These are phyloP conservation scores for Cubamyces lactineus DNA, from an alignment of 768 basidiomycete species.

Conservation along the genomic window DNA sequence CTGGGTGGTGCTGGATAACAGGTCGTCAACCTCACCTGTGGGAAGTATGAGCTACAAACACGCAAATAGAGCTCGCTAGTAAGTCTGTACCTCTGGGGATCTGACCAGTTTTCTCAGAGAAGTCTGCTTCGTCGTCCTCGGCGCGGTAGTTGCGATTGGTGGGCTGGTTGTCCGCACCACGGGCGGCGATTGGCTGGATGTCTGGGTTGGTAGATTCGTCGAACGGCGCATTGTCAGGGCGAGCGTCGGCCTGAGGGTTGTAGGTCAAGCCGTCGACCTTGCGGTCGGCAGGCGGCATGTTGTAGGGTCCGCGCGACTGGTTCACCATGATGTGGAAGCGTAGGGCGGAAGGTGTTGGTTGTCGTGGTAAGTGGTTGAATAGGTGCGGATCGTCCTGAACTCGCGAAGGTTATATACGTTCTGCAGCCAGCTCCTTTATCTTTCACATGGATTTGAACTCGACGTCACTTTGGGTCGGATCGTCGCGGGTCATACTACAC, in stretches of 20 bases:
- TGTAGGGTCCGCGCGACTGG: slow-evolving; percentile 24
- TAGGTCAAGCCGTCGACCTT: slow-evolving; percentile 29
- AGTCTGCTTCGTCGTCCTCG: slow-evolving; percentile 30
- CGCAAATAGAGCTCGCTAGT: neutral
- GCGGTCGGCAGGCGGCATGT: slow-evolving; percentile 20
- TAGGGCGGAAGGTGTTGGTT: too few relatives aligned
- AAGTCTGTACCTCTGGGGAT: slow-evolving; percentile 27
- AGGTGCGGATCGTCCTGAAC: neutral
- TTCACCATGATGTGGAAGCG: slow-evolving; percentile 7
- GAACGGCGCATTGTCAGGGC: slow-evolving; percentile 29
- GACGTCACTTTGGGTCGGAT: slow-evolving; percentile 14
- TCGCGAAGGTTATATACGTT: slow-evolving; percentile 4
- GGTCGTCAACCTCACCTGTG: slow-evolving; percentile 32
- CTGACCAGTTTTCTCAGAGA: slow-evolving; percentile 26
- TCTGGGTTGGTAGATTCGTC: slow-evolving; percentile 21
- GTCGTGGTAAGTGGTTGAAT: neutral
- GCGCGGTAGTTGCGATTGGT: slow-evolving; percentile 21
- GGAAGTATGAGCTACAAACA: neutral
- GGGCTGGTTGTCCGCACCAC: slow-evolving; percentile 31
- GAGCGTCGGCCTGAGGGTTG: slow-evolving; percentile 28
- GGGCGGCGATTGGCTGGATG: slow-evolving; percentile 27
- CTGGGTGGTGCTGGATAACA: slow-evolving; percentile 18
- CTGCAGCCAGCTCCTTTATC: too few relatives aligned
- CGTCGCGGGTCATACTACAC: neutral
- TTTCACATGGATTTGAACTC: slow-evolving; percentile 1